A percentile compares a stretch with the other conserved stretches of the same genome.
Evolutionary conservation across 495 filamentous ascomycete genomes (phyloP).

Genomic region (Chlorociboria aeruginascens): DNA sequence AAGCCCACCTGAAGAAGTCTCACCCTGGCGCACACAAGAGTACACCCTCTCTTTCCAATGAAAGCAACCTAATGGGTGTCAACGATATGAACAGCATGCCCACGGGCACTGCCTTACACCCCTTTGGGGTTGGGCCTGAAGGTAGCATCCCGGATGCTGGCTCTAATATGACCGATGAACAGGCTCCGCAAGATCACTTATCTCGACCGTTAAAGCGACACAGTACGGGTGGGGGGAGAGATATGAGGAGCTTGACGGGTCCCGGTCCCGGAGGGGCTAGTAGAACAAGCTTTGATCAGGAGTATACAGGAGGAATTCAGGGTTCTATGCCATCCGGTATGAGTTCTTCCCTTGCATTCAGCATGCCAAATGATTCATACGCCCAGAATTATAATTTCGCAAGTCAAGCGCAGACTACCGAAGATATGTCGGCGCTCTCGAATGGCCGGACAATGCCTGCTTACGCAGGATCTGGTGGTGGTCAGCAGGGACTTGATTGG

Average conservation of each 20-base stretch:
- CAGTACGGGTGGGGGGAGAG: conserved; percentile 34
- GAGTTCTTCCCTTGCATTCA: conserved; percentile 45
- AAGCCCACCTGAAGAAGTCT: conserved; percentile 73
- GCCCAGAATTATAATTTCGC: conserved; percentile 19
- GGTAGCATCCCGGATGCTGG: conserved; percentile 11
- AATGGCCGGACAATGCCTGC: conserved; percentile 26
- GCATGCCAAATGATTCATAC: conserved; percentile 34
- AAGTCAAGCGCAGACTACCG: conserved; percentile 10
- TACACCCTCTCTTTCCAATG: conserved; percentile 21
- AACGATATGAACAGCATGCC: conserved; percentile 28
- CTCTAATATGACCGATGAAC: conserved; percentile 17
- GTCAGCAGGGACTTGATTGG: conserved; percentile 47
- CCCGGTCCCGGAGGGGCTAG: conserved; percentile 27
- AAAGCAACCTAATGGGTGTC: conserved; percentile 39
- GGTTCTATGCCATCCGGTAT: conserved; percentile 41
- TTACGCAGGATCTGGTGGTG: conserved; percentile 17
- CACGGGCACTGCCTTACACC: conserved; percentile 25
- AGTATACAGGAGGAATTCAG: conserved; percentile 37
- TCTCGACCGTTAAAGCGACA: conserved; percentile 44
- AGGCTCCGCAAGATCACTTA: conserved; percentile 29
- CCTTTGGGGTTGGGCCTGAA: conserved; percentile 16
- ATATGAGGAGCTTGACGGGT: conserved; percentile 40
- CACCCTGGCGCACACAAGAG: conserved; percentile 47
- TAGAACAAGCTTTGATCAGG: conserved; percentile 32
- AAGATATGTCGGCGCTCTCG: background rate